Base-by-base conservation (phyloP, 192 early-diverging fungal genomes). In the Coemansia brasiliensis region DNA sequence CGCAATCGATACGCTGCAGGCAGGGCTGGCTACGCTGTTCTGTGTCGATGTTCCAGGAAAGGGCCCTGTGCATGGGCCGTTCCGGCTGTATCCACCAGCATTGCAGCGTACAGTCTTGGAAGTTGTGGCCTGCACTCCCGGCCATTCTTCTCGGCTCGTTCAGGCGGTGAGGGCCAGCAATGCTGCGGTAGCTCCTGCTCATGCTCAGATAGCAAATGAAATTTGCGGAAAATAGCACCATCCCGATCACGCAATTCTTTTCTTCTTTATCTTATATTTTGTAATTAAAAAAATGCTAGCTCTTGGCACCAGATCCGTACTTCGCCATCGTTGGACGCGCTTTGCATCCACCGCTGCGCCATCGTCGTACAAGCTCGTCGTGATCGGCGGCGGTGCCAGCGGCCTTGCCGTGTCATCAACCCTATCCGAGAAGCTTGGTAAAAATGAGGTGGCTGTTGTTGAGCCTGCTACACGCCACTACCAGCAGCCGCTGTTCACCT, bases 401-500 rank as follows among this genome's bases (percentile, higher is more conserved):
- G 77, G 77, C 24, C 66, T 85, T 18, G 66, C 79, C 52, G 90
- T 92, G 41, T 85, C 90, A 11, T 85, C 88, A 27, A 87, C 87
- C 6, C 61, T 92, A 8, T 71, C 87, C 9, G 58, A 83, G 39
- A 63, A 80, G 25, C 82, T 89, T n/a, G 85, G 86, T 55, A 74
- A 80, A 53, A 72, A 80, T 38, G 72, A 85, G 21, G 85, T 92
- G 5, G 87, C 88, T n/a, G 82, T 92, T 29, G 74, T 92, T 45
- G 90, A 92, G 46, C 88, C 90, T 21, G 83, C 90, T 0, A 61
- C 59, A 39, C 74, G 72, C 3, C 89, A 91, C 77, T 88, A 89
- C 69, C 91, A 93, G 70, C 92, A 94, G 83, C 92, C 92, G 29
- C 63, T 94, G 48, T 94, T 90, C 83, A 94, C 92, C 12, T 91